Evolutionary conservation across 192 early-diverging fungal species (phyloP).

Genomic region (Spizellomyces punctatus): DNA sequence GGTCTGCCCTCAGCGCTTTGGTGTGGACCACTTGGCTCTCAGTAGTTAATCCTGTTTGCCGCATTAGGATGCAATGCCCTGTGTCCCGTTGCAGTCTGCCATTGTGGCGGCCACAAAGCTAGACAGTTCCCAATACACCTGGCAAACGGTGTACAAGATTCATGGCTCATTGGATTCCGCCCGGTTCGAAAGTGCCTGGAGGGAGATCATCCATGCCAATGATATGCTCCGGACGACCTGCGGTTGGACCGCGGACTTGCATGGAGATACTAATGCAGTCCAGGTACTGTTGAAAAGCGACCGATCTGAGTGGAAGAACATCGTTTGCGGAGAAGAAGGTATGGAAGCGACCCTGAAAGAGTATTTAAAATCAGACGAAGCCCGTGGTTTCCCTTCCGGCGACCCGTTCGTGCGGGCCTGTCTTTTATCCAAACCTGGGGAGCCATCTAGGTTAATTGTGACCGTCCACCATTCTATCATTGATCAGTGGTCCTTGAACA

Average conservation of each 20-base stretch:
- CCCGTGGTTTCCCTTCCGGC: neutral
- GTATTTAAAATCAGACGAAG: conserved; percentile 1
- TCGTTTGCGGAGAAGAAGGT: neutral
- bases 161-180: too few relatives aligned
- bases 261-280: neutral
- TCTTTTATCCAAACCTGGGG: neutral
- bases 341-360: neutral
- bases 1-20: too few relatives aligned
- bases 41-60: conserved; percentile 31
- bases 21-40: too few relatives aligned
- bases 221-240: conserved; percentile 25
- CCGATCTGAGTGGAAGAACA: neutral
- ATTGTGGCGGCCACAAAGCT: too few relatives aligned
- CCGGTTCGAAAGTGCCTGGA: too few relatives aligned
- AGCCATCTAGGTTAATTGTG: neutral
- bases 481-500: too few relatives aligned
- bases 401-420: neutral
- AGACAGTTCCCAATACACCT: too few relatives aligned
- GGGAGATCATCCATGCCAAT: conserved; percentile 15
- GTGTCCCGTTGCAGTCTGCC: too few relatives aligned
- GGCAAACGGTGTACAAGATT: too few relatives aligned
- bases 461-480: too few relatives aligned
- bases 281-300: neutral
- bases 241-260: neutral
- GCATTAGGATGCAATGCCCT: conserved; percentile 29